phyloP scores from a whole-genome alignment of 139 green algal species.

The Zygnema cylindricum region DNA sequence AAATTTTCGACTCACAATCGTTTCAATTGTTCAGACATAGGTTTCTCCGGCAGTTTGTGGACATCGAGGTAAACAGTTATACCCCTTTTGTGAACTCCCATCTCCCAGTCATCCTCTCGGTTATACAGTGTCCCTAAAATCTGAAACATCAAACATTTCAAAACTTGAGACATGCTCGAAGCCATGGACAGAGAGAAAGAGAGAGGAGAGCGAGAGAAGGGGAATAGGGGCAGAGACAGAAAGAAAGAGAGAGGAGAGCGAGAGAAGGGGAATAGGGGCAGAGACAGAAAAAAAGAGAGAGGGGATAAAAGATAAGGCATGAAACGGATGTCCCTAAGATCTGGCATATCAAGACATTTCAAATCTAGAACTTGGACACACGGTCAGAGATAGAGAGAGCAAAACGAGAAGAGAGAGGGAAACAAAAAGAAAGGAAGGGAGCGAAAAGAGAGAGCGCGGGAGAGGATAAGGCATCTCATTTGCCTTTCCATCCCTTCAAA shows the following conservation, averaged over 20 bases:
- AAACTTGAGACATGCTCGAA: background rate
- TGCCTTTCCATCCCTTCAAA: too few relatives aligned
- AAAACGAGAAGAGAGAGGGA: background rate
- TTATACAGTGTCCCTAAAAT: constrained; percentile 44
- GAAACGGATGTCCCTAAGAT: background rate
- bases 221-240: background rate
- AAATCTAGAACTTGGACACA: background rate
- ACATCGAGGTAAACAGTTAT: constrained; percentile 52
- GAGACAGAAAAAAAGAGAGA: background rate
- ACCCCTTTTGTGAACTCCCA: constrained; percentile 55
- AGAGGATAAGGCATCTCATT: too few relatives aligned
- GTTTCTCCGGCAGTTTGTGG: background rate
- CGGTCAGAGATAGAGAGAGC: constrained; percentile 13
- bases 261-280: background rate
- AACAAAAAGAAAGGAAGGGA: too few relatives aligned
- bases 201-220: background rate
- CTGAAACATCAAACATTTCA: background rate
- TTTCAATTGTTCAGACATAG: too few relatives aligned
- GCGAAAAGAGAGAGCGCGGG: too few relatives aligned
- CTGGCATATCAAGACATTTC: background rate
- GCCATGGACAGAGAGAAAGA: background rate
- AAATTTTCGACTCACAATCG: too few relatives aligned
- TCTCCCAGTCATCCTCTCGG: constrained; percentile 50
- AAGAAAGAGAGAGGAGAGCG: background rate
- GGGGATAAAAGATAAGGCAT: background rate